Conservation (phyloP, 148 eudicot genomes). For the Selenicereus undatus region DNA sequence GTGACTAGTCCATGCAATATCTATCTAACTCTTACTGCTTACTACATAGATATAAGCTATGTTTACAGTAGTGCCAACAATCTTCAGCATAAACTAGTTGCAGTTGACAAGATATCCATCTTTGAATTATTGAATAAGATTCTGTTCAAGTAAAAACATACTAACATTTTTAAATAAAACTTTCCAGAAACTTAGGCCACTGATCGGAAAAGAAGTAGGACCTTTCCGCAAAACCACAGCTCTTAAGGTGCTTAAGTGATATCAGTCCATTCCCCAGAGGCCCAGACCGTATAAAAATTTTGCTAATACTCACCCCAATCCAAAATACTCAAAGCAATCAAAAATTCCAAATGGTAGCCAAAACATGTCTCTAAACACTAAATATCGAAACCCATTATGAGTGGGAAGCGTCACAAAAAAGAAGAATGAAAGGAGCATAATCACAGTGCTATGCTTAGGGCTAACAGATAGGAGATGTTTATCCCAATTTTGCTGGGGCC, state of each 20-base stretch:
- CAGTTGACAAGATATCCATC: too few species aligned
- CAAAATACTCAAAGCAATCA: neutral
- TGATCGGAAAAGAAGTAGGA: neutral
- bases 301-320: neutral
- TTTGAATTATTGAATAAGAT: too few species aligned
- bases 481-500: neutral
- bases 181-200: neutral
- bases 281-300: neutral
- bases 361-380: neutral
- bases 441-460: neutral
- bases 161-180: neutral
- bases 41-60: too few species aligned
- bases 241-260: neutral
- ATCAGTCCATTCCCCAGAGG: neutral
- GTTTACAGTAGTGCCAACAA: too few species aligned
- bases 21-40: too few species aligned
- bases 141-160: neutral
- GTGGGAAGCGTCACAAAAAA: neutral
- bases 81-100: too few species aligned
- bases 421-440: too few species aligned
- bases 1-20: too few species aligned
- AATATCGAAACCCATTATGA: neutral
- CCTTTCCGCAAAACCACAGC: neutral
- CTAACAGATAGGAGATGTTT: constrained; percentile 2
- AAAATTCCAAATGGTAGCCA: neutral